Percentiles rank a stretch among this genome's conserved stretches.
phyloP scores from a whole-genome alignment of 768 basidiomycete genomes.

The Coprinopsis marcescibilis region DNA sequence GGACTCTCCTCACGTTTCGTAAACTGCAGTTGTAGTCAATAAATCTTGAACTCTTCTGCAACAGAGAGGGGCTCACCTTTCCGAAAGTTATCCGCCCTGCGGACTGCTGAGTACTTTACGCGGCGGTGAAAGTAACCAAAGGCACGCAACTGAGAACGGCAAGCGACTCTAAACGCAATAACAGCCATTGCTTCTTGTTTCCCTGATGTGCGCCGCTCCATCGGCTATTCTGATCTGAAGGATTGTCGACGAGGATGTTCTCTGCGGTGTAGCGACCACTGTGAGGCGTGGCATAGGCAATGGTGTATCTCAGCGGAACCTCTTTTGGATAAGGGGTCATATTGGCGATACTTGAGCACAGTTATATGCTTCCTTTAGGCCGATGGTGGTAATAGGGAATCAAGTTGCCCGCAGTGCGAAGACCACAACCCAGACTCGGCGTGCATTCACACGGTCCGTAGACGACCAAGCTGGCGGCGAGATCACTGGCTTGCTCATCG shows the following conservation, averaged over 20 bases:
- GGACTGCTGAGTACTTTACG: conserved; percentile 26
- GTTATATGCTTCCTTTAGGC: neutral
- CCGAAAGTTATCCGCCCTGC: conserved; percentile 74
- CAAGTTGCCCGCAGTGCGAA: neutral
- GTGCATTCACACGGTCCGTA: neutral
- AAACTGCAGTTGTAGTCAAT: conserved; percentile 27
- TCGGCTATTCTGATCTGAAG: conserved; percentile 59
- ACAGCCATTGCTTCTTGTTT: conserved; percentile 63
- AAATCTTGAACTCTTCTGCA: conserved; percentile 1
- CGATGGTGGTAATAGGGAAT: neutral
- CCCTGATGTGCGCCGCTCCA: conserved; percentile 70
- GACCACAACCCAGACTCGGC: neutral
- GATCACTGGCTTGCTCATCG: no score
- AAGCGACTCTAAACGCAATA: conserved; percentile 54
- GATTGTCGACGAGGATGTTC: conserved; percentile 62
- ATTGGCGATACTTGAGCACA: neutral
- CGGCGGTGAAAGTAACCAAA: neutral
- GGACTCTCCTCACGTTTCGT: conserved; percentile 29
- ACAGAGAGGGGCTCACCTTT: conserved; percentile 44
- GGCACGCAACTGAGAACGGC: conserved; percentile 52
- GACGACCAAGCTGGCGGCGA: no score
- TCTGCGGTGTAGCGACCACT: conserved; percentile 65
- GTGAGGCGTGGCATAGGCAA: conserved; percentile 62
- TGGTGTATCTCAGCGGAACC: conserved; percentile 38
- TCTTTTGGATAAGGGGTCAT: conserved; percentile 15